These are phyloP conservation scores for Phaeosphaeria sp. DNA, from an alignment of 2,329 filamentous ascomycete species.

Conservation along the genomic window DNA sequence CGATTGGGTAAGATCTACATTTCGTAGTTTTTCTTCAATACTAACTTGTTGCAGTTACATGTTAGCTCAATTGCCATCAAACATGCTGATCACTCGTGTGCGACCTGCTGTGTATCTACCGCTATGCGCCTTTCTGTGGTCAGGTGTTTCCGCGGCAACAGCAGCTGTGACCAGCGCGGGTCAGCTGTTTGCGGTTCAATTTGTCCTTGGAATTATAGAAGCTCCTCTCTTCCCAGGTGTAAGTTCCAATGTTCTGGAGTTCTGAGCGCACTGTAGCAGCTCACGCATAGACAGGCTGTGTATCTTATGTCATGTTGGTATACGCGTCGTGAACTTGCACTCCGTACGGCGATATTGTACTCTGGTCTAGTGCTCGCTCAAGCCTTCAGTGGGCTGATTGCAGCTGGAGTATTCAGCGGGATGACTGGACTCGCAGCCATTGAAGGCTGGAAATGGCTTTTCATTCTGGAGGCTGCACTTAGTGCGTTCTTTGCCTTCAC, in stretches of 20 bases:
- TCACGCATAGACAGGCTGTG: slow-evolving; percentile 5
- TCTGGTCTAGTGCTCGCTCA: slow-evolving; percentile 62
- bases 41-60: slow-evolving; percentile 1
- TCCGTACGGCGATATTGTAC: slow-evolving; percentile 45
- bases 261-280: no score
- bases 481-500: slow-evolving; percentile 3
- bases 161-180: slow-evolving; percentile 66
- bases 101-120: slow-evolving; percentile 16
- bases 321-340: slow-evolving; percentile 12
- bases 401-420: slow-evolving; percentile 42
- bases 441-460: slow-evolving; percentile 45
- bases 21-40: not conserved
- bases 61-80: slow-evolving; percentile 4
- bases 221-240: slow-evolving; percentile 65
- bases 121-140: slow-evolving; percentile 12
- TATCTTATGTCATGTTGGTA: slow-evolving; percentile 20
- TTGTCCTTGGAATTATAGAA: slow-evolving; percentile 73
- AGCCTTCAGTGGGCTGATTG: slow-evolving; percentile 63
- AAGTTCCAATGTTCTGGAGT: not conserved
- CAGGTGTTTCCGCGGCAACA: slow-evolving; percentile 50
- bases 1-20: slow-evolving; percentile 5
- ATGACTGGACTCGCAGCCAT: slow-evolving; percentile 42
- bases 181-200: slow-evolving; percentile 54
- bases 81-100: slow-evolving; percentile 15
- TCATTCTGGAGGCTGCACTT: slow-evolving; percentile 28